Percentiles rank a stretch among this genome's conserved stretches.
phyloP scores from a whole-genome alignment of 805 yeast genomes.

The Candida stauntonica region DNA sequence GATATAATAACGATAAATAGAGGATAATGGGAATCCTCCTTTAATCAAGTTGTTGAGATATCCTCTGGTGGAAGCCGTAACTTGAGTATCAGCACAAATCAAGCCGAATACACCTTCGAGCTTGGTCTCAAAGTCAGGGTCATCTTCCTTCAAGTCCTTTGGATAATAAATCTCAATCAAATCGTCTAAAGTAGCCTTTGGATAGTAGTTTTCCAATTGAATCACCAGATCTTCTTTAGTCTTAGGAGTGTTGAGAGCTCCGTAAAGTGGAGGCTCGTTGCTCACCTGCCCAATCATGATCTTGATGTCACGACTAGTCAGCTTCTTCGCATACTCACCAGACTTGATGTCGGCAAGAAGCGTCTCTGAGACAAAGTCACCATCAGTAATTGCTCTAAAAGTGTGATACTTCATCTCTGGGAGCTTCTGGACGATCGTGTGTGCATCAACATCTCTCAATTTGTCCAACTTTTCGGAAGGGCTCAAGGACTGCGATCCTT shows the following conservation, averaged over 20 bases:
- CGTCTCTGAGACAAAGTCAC: slow-evolving; percentile 29
- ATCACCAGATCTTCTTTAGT: slow-evolving; percentile 21
- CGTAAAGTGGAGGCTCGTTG: slow-evolving; percentile 31
- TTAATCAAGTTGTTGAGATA: slow-evolving; percentile 24
- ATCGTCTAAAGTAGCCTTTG: slow-evolving; percentile 15
- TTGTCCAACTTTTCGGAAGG: slow-evolving; percentile 19
- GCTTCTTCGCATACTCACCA: slow-evolving; percentile 27
- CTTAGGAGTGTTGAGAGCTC: slow-evolving; percentile 29
- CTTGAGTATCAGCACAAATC: slow-evolving; percentile 36
- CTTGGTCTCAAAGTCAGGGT: slow-evolving; percentile 9
- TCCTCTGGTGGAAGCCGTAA: slow-evolving; percentile 34
- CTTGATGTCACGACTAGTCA: slow-evolving; percentile 20
- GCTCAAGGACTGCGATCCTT: slow-evolving; percentile 15
- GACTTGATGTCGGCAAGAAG: slow-evolving; percentile 30
- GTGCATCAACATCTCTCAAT: slow-evolving; percentile 20
- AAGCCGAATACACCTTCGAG: slow-evolving; percentile 29
- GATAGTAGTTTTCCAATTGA: slow-evolving; percentile 35
- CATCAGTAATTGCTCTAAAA: slow-evolving; percentile 38
- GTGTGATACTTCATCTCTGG: slow-evolving; percentile 27
- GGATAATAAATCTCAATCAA: slow-evolving; percentile 26
- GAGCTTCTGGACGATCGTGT: slow-evolving; percentile 20
- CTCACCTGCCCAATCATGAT: slow-evolving; percentile 32
- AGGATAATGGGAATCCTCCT: slow-evolving; percentile 25
- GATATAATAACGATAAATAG: slow-evolving; percentile 29
- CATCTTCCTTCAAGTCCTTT: slow-evolving; percentile 13